These are phyloP conservation scores for Leptographium wingfieldii DNA, from an alignment of 2,329 filamentous ascomycete genomes.

Conservation along the genomic window DNA sequence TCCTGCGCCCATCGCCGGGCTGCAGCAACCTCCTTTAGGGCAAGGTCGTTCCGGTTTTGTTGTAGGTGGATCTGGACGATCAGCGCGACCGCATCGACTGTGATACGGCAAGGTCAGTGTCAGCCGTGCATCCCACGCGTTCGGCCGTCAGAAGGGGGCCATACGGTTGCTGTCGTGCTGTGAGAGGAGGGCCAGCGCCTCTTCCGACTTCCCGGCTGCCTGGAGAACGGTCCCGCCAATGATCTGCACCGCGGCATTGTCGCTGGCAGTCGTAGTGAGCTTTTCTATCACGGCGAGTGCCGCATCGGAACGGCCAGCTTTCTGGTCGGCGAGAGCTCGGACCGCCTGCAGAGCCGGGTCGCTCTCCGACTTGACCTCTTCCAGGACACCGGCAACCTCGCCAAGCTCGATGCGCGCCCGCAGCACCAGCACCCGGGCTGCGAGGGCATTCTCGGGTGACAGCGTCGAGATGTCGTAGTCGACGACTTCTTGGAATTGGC, in stretches of 20 bases:
- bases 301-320: conserved; percentile 44
- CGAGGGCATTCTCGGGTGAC: conserved; percentile 62
- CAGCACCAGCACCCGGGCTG: conserved; percentile 65
- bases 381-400: conserved; percentile 59
- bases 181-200: conserved; percentile 65
- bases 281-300: conserved; percentile 53
- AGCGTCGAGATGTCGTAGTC: conserved; percentile 75
- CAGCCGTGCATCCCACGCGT: neutral
- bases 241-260: conserved; percentile 73
- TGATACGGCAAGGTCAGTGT: neutral
- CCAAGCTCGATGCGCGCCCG: conserved; percentile 76
- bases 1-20: conserved; percentile 94
- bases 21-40: conserved; percentile 73
- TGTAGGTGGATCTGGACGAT: conserved; percentile 86
- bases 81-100: conserved; percentile 66
- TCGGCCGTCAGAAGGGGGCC: conserved; percentile 16
- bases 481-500: conserved; percentile 76
- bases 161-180: conserved; percentile 78
- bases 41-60: conserved; percentile 84
- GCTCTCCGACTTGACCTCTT: conserved; percentile 48
- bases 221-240: conserved; percentile 73
- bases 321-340: conserved; percentile 58
- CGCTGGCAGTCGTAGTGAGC: conserved; percentile 51
- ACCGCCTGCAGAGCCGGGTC: conserved; percentile 67
- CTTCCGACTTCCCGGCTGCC: conserved; percentile 67